Evolutionary conservation across 768 basidiomycete species (phyloP).

Genomic region (Mycena maculata): DNA sequence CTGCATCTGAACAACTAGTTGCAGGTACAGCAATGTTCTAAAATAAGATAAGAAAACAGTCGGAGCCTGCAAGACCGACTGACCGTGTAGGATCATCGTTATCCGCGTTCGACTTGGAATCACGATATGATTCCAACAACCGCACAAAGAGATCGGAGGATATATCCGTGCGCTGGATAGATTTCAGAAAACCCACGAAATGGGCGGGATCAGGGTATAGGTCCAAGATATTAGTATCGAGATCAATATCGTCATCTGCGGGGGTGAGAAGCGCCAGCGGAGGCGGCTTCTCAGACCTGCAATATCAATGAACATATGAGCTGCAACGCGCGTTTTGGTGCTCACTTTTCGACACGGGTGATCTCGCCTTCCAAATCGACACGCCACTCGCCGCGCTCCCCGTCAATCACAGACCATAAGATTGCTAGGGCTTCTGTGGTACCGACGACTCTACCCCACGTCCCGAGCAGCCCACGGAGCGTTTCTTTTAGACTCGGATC

Average conservation of each 20-base stretch:
- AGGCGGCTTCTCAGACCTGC: conserved; percentile 41
- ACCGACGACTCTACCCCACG: conserved; percentile 81
- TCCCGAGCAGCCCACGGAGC: conserved; percentile 68
- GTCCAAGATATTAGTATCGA: conserved; percentile 69
- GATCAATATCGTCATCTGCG: conserved; percentile 59
- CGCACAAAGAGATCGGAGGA: conserved; percentile 79
- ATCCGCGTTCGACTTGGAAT: conserved; percentile 50
- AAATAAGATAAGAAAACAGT: background rate
- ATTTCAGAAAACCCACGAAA: conserved; percentile 74
- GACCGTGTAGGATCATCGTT: conserved; percentile 67
- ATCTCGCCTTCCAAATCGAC: conserved; percentile 67
- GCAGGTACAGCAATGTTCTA: conserved; percentile 80
- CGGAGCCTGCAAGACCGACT: conserved; percentile 19
- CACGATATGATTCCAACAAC: conserved; percentile 77
- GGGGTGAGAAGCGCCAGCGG: conserved; percentile 63
- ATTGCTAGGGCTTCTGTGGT: conserved; percentile 62
- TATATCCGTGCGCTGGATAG: conserved; percentile 75
- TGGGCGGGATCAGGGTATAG: conserved; percentile 82
- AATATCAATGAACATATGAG: conserved; percentile 16
- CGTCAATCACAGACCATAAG: conserved; percentile 69
- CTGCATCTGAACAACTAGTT: conserved; percentile 87
- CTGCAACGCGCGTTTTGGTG: conserved; percentile 11
- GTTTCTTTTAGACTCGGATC: conserved; percentile 74
- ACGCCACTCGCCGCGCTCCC: conserved; percentile 65
- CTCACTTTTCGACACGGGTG: conserved; percentile 57